These are phyloP conservation scores for Eimeria acervulina DNA, from an alignment of 169 alveolate species.

Conservation along the genomic window DNA sequence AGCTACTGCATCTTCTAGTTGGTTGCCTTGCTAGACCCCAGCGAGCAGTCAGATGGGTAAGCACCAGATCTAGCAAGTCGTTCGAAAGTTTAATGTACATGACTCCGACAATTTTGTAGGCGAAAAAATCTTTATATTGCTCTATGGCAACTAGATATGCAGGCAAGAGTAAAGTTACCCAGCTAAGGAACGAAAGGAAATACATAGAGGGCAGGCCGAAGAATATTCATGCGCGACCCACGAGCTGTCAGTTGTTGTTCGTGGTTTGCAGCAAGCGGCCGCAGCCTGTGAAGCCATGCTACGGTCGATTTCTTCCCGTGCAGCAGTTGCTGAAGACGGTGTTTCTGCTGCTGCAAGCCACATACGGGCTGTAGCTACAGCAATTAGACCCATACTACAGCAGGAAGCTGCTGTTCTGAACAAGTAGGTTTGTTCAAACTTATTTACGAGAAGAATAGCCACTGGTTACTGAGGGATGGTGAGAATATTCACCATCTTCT, in stretches of 20 bases:
- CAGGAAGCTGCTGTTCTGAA: slow-evolving; percentile 62
- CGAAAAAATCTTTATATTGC: neutral
- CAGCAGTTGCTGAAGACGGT: slow-evolving; percentile 2
- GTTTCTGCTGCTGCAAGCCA: slow-evolving; percentile 69
- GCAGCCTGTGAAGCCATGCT: slow-evolving; percentile 37
- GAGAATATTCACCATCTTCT: neutral
- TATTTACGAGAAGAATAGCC: neutral
- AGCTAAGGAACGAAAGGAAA: neutral
- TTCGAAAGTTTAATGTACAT: neutral
- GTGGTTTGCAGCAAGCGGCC: slow-evolving; percentile 54
- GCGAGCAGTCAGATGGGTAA: slow-evolving; percentile 67
- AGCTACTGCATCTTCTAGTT: slow-evolving; percentile 44
- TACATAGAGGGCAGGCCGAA: too few species aligned
- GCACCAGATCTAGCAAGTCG: neutral
- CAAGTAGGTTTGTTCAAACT: neutral
- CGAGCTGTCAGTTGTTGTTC: neutral
- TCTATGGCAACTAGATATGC: neutral
- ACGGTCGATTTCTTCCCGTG: slow-evolving; percentile 27
- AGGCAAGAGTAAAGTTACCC: neutral
- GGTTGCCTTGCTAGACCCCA: slow-evolving; percentile 74
- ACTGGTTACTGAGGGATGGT: neutral
- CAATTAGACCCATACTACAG: slow-evolving; percentile 47
- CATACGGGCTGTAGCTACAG: slow-evolving; percentile 20
- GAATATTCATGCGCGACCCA: neutral
- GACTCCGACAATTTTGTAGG: too few species aligned